phyloP scores from a whole-genome alignment of 805 yeast genomes.

The Candida arabinofermentans region DNA sequence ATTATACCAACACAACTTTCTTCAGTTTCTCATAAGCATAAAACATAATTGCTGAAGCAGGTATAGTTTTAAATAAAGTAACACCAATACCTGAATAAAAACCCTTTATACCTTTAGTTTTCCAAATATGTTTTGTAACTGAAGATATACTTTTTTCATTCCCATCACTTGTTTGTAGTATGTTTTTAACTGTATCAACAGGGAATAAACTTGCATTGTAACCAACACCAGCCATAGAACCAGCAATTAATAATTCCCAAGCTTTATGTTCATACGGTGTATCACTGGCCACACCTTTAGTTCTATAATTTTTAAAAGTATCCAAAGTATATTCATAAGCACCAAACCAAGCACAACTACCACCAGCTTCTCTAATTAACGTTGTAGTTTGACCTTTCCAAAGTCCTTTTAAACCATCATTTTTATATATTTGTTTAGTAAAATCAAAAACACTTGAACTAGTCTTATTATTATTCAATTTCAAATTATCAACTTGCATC shows the following conservation, averaged over 20 bases:
- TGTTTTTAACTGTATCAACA: constrained; percentile 84
- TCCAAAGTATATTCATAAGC: constrained; percentile 61
- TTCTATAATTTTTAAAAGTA: constrained; percentile 29
- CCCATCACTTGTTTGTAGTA: constrained; percentile 59
- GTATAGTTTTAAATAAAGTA: constrained; percentile 76
- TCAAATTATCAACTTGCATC: constrained; percentile 62
- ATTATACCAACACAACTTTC: constrained; percentile 5
- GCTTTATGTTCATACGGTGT: constrained; percentile 32
- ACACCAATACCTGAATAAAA: constrained; percentile 84
- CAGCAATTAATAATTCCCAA: constrained; percentile 62
- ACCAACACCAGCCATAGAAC: constrained; percentile 82
- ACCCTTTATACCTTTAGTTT: constrained; percentile 59
- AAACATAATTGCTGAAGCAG: constrained; percentile 87
- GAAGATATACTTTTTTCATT: constrained; percentile 25
- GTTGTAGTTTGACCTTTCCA: constrained; percentile 91
- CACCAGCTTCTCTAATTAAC: constrained; percentile 75
- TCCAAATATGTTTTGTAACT: constrained; percentile 39
- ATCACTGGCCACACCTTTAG: constrained; percentile 9
- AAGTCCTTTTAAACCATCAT: constrained; percentile 62
- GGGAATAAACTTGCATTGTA: constrained; percentile 83
- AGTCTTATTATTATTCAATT: constrained; percentile 22
- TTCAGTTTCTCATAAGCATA: constrained; percentile 68
- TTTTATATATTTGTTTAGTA: constrained; percentile 37
- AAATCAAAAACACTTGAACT: constrained; percentile 29
- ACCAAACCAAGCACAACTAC: constrained; percentile 94